Base-by-base conservation (phyloP, 495 filamentous ascomycete genomes). In the Pyrenopolyporus hunteri region DNA sequence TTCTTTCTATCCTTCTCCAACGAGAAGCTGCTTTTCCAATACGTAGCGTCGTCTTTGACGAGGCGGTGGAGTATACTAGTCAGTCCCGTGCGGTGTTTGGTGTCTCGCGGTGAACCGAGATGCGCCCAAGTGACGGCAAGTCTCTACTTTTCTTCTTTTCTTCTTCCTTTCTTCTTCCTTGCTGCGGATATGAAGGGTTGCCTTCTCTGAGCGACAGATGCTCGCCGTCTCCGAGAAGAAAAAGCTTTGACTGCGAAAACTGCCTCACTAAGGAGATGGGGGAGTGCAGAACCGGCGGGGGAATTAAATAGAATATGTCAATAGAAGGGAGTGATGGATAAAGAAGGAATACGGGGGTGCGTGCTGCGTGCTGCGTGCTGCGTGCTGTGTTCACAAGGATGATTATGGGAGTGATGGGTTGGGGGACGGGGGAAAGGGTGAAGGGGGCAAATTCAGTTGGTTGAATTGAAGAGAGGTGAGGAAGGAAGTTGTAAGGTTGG, bases 381-480 rank as follows among this genome's bases (percentile, higher is more conserved):
- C n/a, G 37, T 42, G 37, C 10, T 42, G 7, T 22, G 19, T n/a
- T 42, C 19, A 20, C 37, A 42, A 60, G 10, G 56, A 49, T 44
- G 29, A 44, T 48, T 42, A 28, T 29, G 33, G 26, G 47, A 43
- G 29, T 14, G 32, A 43, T 55, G 40, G 8, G 7, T n/a, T 43
- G 36, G 16, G 22, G 20, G 28, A 57, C 47, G 43, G 48, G 35
- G 20, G 55, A 64, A 36, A 33, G 59, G 35, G 52, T 17, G 39
- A 56, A 42, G 19, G 45, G 50, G 35, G 39, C 6, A 13, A n/a
- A 49, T 33, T 22, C 22, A 49, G 29, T n/a, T n/a, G n/a, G 31
- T 33, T 49, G 29, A 49, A 49, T 33, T 33, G 45, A 49, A 26
- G 45, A n/a, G 45, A 49, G 45, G 47, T 33, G 46, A 52, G n/a